Evolutionary conservation across 768 basidiomycete species (phyloP), one percentile per base, ranked within the genome.

Genomic region (Daedalea quercina): DNA sequence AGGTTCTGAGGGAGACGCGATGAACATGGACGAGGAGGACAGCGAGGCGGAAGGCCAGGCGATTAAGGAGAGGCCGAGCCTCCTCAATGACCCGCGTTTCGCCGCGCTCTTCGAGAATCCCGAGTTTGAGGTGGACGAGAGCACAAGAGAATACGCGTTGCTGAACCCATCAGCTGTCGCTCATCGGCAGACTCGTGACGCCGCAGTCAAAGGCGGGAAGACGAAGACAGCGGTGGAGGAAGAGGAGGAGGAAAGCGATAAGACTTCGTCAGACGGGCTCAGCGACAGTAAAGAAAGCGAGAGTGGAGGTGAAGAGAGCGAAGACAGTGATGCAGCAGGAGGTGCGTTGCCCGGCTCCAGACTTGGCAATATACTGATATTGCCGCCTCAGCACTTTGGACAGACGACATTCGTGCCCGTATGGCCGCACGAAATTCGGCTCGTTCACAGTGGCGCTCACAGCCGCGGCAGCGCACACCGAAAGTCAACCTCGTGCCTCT

Each of bases 51-150:
- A 68, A 41, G 65, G 44, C 15, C 56, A 61, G 22, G 37, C 64
- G 58, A 54, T 58, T 53, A 55, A 50, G 25, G 61, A 62, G 53
- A 73, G 70, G 51, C 66, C 70, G 40, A 84, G 68, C 50, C 67
- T 95, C 54, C 82, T 94, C 57, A 81, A 72, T 43, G 96, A 99
- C 69, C 82, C 86, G 51, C 87, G 96, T 51, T 99, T 98, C 78
- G 76, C 84, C 52, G 85, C 82, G 43, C 77, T 99, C 35, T 99
- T 96, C 69, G 83, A 90, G 70, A 84, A 96, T 63, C 86, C 91
- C 3, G 89, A 90, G 52, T 99, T 91, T 67, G 78, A 87, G 62
- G 89, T 99, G 58, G 95, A 98, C 69, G 90, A 94, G 72, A 78
- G 71, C 40, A 89, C 76, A 59, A 76, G 90, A 61, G 96, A 98